A percentile compares a stretch with the other conserved stretches of the same genome.
phyloP scores from a whole-genome alignment of 768 basidiomycete genomes.

The Russula vinacea region DNA sequence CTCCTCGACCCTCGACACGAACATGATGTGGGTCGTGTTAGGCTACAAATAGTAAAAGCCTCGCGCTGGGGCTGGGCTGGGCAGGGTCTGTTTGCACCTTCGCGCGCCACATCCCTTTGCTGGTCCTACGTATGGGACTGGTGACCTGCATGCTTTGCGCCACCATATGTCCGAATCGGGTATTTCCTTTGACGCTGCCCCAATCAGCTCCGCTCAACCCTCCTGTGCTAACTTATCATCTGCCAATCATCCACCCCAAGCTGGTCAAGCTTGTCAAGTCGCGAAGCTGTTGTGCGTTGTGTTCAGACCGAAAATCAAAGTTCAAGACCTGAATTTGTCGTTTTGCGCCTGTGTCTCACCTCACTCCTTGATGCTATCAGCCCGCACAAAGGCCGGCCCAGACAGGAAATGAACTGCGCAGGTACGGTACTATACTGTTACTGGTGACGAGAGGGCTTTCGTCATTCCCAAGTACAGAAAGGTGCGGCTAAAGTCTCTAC shows the following conservation, averaged over 20 bases:
- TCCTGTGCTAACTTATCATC: no score
- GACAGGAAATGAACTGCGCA: neutral
- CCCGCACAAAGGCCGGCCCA: neutral
- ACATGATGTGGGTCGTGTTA: no score
- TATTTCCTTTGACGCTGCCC: slow-evolving; percentile 9
- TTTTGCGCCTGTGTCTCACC: neutral
- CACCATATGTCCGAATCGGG: neutral
- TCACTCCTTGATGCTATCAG: neutral
- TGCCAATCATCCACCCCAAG: neutral
- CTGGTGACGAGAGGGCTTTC: neutral
- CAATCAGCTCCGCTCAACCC: neutral
- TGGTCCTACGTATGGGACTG: neutral
- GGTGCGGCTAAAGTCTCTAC: neutral
- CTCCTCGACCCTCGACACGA: no score
- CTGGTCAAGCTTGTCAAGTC: neutral
- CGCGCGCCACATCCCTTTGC: no score
- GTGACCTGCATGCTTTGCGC: neutral
- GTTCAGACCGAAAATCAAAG: neutral
- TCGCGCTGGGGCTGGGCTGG: no score
- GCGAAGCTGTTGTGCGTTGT: no score
- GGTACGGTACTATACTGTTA: neutral
- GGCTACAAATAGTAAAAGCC: no score
- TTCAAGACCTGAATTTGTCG: neutral
- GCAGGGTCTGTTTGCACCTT: no score
- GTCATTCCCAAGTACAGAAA: neutral